A percentile compares a stretch with the other conserved stretches of the same genome.
Conservation (phyloP, 148 eudicot species). For the Vaccinium darrowii region DNA sequence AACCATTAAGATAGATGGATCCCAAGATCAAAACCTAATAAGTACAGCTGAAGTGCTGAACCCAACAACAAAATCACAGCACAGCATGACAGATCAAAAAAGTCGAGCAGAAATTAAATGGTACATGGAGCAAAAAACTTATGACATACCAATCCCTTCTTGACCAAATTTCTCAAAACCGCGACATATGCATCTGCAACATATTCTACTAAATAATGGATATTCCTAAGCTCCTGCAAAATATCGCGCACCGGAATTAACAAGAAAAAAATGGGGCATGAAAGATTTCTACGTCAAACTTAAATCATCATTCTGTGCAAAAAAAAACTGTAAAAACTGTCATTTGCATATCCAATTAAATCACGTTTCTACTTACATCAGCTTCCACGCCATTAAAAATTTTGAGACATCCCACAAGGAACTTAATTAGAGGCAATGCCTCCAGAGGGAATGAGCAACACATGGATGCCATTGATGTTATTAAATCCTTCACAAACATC, state of each 20-base stretch:
- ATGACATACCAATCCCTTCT: slow-evolving; percentile 49
- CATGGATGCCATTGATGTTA: slow-evolving; percentile 60
- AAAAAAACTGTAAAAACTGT: background rate
- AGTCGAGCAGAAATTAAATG: background rate
- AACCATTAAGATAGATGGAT: slow-evolving; percentile 8
- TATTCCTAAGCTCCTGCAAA: slow-evolving; percentile 49
- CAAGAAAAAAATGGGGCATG: background rate
- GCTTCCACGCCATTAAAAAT: slow-evolving; percentile 39
- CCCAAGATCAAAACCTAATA: slow-evolving; percentile 1
- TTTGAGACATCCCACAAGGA: slow-evolving; percentile 52
- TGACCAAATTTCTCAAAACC: slow-evolving; percentile 53
- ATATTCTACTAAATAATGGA: slow-evolving; percentile 40
- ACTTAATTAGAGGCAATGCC: slow-evolving; percentile 60
- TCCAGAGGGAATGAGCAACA: slow-evolving; percentile 65
- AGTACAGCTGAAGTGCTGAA: background rate
- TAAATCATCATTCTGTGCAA: background rate
- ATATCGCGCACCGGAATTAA: background rate
- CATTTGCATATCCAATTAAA: background rate
- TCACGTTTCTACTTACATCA: slow-evolving; percentile 49
- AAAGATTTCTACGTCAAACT: background rate
- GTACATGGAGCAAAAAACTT: background rate
- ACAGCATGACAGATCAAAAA: background rate
- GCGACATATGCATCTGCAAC: slow-evolving; percentile 60
- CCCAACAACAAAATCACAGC: background rate
- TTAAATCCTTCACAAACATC: slow-evolving; percentile 43